A percentile compares a stretch with the other conserved stretches of the same genome.
Evolutionary conservation across 164 flowering plant genomes (phyloP).

Genomic region (Amborella trichopoda): DNA sequence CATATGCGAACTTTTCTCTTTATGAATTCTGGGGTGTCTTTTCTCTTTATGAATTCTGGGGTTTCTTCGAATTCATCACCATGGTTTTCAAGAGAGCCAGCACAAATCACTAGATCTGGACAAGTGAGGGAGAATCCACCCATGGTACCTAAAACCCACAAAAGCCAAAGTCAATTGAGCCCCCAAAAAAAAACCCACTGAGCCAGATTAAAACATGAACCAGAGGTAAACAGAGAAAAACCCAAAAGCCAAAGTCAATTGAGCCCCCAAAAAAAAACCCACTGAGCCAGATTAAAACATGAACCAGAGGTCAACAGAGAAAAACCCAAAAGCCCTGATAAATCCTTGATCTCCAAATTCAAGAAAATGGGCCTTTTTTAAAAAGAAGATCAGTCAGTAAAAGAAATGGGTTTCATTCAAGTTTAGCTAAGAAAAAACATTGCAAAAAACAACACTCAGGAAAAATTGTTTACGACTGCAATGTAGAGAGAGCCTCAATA

Average conservation of each 20-base stretch:
- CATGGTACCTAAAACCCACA: neutral
- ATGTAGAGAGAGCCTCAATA: no score
- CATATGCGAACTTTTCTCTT: neutral
- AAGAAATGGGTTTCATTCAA: neutral
- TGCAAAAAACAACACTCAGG: neutral
- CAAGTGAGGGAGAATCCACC: conserved; percentile 15
- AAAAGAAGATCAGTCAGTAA: conserved; percentile 3
- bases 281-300: no score
- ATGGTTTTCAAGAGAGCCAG: conserved; percentile 47
- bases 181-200: no score
- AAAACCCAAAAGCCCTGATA: no score
- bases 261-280: no score
- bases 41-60: conserved; percentile 21
- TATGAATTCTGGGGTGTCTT: neutral
- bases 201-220: no score
- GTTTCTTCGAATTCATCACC: conserved; percentile 19
- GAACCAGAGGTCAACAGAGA: no score
- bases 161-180: no score
- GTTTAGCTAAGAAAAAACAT: neutral
- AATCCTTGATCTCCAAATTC: conserved; percentile 24
- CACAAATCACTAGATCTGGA: conserved; percentile 56
- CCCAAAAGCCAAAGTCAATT: conserved; percentile 38
- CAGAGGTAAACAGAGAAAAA: conserved; percentile 39
- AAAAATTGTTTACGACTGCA: neutral
- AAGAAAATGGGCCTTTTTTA: neutral